phyloP scores from a whole-genome alignment of 225 moss, liverwort and hornwort species.

The Lunularia cruciata region DNA sequence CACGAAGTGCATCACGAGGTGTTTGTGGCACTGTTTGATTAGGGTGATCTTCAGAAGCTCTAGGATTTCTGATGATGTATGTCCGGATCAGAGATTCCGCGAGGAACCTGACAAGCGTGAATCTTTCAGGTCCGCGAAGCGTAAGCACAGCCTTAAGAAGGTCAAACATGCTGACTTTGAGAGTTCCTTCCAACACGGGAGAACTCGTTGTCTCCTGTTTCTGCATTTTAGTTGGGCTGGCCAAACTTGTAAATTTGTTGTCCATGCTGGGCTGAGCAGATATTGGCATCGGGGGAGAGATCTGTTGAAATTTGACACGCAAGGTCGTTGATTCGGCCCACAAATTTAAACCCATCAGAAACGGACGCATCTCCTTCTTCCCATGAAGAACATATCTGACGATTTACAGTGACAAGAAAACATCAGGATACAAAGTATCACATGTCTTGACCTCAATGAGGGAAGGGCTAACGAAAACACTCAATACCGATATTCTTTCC shows the following conservation, averaged over 20 bases:
- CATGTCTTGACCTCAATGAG: too few species aligned
- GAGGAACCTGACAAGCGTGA: neutral
- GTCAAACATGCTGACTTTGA: neutral
- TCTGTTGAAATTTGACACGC: constrained; percentile 10
- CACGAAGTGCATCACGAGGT: neutral
- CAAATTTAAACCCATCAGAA: neutral
- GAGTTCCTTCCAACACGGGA: constrained; percentile 8
- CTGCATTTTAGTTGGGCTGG: too few species aligned
- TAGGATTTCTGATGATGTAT: constrained; percentile 5
- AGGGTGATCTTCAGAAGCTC: neutral
- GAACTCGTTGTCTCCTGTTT: neutral
- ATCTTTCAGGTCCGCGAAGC: neutral
- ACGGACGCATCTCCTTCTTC: constrained; percentile 18
- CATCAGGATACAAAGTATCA: too few species aligned
- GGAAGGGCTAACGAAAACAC: too few species aligned
- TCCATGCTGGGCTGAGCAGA: neutral
- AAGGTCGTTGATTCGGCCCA: constrained; percentile 24
- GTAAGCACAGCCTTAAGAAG: constrained; percentile 4
- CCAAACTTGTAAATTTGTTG: neutral
- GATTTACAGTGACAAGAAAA: too few species aligned
- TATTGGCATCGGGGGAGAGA: neutral
- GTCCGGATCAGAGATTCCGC: constrained; percentile 1
- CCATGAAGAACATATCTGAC: constrained; percentile 1
- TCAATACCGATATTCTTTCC: too few species aligned
- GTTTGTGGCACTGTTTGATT: neutral